Conservation (phyloP, 75 land plant species). For the Sequoiadendron giganteum region DNA sequence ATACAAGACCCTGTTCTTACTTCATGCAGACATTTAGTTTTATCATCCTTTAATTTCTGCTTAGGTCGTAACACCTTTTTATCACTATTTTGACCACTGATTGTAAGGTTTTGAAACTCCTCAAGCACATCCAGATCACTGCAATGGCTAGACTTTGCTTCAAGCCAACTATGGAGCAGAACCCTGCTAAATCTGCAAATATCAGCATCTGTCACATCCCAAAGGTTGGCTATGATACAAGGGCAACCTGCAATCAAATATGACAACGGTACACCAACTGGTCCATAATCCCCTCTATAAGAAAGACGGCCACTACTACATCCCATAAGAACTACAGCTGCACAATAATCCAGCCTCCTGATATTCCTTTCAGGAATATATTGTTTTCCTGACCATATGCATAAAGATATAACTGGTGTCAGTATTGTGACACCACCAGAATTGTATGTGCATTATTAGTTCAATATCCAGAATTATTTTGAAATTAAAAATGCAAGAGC, state of each 20-base stretch:
- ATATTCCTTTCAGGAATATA: conserved; percentile 66
- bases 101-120: conserved; percentile 3
- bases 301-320: conserved; percentile 90
- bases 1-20: conserved; percentile 58
- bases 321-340: conserved; percentile 90
- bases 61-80: background rate
- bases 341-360: conserved; percentile 67
- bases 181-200: conserved; percentile 85
- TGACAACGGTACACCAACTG: conserved; percentile 65
- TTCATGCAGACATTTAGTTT: background rate
- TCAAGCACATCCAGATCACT: background rate
- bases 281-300: conserved; percentile 65
- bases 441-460: background rate
- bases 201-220: conserved; percentile 98
- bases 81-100: background rate
- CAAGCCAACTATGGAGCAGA: conserved; percentile 77
- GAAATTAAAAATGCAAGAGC: too few relatives aligned
- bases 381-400: conserved; percentile 58
- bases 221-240: conserved; percentile 77
- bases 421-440: background rate
- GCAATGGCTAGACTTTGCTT: conserved; percentile 18
- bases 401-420: background rate
- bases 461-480: background rate
- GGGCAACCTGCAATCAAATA: conserved; percentile 90
- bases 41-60: background rate